These are phyloP conservation scores for Marasmius sp. DNA, from an alignment of 1,284 basidiomycete species.

Conservation along the genomic window DNA sequence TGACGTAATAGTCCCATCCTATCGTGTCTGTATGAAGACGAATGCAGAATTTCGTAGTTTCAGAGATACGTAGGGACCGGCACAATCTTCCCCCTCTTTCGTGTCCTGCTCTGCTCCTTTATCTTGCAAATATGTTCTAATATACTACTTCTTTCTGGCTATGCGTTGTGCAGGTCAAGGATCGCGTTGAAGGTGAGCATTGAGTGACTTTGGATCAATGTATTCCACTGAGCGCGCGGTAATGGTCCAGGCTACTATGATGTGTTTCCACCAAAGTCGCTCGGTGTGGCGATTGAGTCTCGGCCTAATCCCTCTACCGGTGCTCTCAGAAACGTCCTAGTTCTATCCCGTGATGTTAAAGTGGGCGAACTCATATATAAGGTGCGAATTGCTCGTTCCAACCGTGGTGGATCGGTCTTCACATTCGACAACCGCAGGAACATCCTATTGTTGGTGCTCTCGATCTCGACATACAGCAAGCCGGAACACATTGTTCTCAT, in stretches of 20 bases:
- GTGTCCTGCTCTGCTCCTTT: slow-evolving; percentile 25
- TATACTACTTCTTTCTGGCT: slow-evolving; percentile 45
- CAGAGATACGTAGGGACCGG: slow-evolving; percentile 8
- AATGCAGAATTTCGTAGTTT: slow-evolving; percentile 1
- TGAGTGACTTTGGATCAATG: slow-evolving; percentile 24
- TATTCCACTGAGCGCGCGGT: slow-evolving; percentile 23
- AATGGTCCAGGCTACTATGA: slow-evolving; percentile 66
- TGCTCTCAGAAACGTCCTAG: slow-evolving; percentile 51
- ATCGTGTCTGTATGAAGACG: slow-evolving; percentile 5
- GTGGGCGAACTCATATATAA: slow-evolving; percentile 76
- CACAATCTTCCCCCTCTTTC: slow-evolving; percentile 17
- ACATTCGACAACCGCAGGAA: slow-evolving; percentile 47
- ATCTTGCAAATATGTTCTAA: slow-evolving; percentile 52
- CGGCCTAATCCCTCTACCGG: slow-evolving; percentile 35
- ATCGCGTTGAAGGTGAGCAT: slow-evolving; percentile 74
- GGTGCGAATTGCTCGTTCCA: slow-evolving; percentile 34
- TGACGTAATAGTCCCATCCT: slow-evolving; percentile 11
- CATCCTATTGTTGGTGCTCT: slow-evolving; percentile 66
- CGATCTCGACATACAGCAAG: slow-evolving; percentile 65
- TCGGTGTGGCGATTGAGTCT: slow-evolving; percentile 62
- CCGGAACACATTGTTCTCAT: slow-evolving; percentile 68
- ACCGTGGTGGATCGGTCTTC: background rate
- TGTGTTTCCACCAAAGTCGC: slow-evolving; percentile 66
- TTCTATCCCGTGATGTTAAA: slow-evolving; percentile 66
- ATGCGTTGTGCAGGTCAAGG: slow-evolving; percentile 51